These are phyloP conservation scores for Catunica adiposa DNA, from an alignment of 2,329 filamentous ascomycete species.

Conservation along the genomic window DNA sequence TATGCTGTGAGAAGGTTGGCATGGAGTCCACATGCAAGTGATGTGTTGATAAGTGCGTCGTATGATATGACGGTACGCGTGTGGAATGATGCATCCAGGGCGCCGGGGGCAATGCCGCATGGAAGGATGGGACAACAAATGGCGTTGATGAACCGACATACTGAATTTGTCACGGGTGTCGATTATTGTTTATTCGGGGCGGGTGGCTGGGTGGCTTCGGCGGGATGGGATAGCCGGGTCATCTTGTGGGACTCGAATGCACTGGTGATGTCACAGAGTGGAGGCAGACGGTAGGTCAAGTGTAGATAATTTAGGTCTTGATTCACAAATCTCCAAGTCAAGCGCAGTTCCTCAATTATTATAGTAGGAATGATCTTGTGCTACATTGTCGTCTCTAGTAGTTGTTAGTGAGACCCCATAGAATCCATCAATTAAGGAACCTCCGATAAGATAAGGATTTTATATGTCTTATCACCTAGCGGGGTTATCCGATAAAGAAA, in stretches of 20 bases:
- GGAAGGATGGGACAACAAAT: conserved; percentile 48
- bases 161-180: conserved; percentile 88
- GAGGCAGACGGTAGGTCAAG: not conserved
- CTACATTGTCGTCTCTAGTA: too few species aligned
- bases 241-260: conserved; percentile 76
- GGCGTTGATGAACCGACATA: conserved; percentile 80
- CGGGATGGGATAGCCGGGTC: conserved; percentile 84
- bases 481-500: conserved; percentile 8
- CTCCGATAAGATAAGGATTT: not conserved
- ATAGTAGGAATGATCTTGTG: too few species aligned
- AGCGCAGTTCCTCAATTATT: too few species aligned
- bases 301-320: not conserved
- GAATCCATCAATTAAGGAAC: not conserved
- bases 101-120: conserved; percentile 18
- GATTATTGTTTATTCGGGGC: conserved; percentile 96
- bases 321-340: too few species aligned
- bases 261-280: conserved; percentile 18
- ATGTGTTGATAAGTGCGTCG: conserved; percentile 73
- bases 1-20: conserved; percentile 75
- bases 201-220: conserved; percentile 88
- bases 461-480: conserved; percentile 1
- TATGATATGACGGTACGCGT: conserved; percentile 97
- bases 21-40: conserved; percentile 88
- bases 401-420: too few species aligned
- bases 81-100: conserved; percentile 60